phyloP scores from a whole-genome alignment of 768 basidiomycete genomes.

The Boletus rubroflammeus region DNA sequence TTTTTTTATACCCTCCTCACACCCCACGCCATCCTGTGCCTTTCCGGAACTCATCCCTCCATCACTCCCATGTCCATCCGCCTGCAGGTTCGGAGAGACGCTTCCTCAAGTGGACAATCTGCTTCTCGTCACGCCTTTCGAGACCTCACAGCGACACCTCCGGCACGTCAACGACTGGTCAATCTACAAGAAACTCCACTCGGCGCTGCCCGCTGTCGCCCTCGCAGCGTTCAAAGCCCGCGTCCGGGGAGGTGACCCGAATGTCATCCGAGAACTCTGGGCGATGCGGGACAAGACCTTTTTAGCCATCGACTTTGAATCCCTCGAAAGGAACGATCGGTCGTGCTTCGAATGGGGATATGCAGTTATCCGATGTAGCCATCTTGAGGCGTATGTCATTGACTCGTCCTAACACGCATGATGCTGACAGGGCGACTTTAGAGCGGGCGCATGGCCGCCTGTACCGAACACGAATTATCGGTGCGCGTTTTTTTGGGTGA shows the following conservation, averaged over 20 bases:
- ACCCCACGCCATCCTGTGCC: background rate
- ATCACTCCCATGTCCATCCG: background rate
- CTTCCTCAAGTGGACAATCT: constrained; percentile 72
- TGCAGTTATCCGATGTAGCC: constrained; percentile 70
- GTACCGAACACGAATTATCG: constrained; percentile 73
- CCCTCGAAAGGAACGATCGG: constrained; percentile 67
- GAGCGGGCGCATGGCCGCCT: constrained; percentile 74
- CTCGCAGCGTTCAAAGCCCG: constrained; percentile 64
- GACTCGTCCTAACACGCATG: background rate
- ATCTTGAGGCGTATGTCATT: constrained; percentile 60
- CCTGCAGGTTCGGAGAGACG: constrained; percentile 62
- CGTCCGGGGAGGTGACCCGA: constrained; percentile 62
- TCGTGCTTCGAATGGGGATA: constrained; percentile 79
- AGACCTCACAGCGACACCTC: constrained; percentile 62
- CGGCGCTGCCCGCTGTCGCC: constrained; percentile 66
- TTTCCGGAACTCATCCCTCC: background rate
- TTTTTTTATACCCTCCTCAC: background rate
- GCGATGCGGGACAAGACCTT: constrained; percentile 67
- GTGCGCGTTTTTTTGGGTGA: constrained; percentile 35
- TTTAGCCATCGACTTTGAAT: constrained; percentile 71
- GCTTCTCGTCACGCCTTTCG: constrained; percentile 64
- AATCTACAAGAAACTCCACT: constrained; percentile 65
- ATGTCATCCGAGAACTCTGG: constrained; percentile 66
- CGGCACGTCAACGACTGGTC: constrained; percentile 66
- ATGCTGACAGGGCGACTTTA: constrained; percentile 26